Conservation (phyloP, 129 eudicot species). For the Daucus carota region DH1_v3.0 NC_030381.2:38287001-38287500, state of each 20-base stretch:
- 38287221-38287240: slow-evolving; percentile 88
- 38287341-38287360: neutral
- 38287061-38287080: too few species aligned
- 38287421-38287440: slow-evolving; percentile 77
- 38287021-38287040: too few species aligned
- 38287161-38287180: neutral
- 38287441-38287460: slow-evolving; percentile 67
- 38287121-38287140: too few species aligned
- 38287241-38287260: slow-evolving; percentile 75
- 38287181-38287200: neutral
- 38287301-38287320: slow-evolving; percentile 59
- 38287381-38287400: neutral
- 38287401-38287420: neutral
- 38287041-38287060: too few species aligned
- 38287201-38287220: slow-evolving; percentile 83
- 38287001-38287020: slow-evolving; percentile 36
- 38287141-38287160: too few species aligned
- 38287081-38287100: too few species aligned
- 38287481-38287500: slow-evolving; percentile 86
- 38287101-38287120: too few species aligned
- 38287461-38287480: slow-evolving; percentile 92
- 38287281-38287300: slow-evolving; percentile 70
- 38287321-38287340: slow-evolving; percentile 61
- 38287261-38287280: slow-evolving; percentile 79
- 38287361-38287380: neutral